Evolutionary conservation across 306 rosid species (phyloP), one percentile per base, ranked within the genome.

Genomic region (Dalbergia cochinchinensis): DNA sequence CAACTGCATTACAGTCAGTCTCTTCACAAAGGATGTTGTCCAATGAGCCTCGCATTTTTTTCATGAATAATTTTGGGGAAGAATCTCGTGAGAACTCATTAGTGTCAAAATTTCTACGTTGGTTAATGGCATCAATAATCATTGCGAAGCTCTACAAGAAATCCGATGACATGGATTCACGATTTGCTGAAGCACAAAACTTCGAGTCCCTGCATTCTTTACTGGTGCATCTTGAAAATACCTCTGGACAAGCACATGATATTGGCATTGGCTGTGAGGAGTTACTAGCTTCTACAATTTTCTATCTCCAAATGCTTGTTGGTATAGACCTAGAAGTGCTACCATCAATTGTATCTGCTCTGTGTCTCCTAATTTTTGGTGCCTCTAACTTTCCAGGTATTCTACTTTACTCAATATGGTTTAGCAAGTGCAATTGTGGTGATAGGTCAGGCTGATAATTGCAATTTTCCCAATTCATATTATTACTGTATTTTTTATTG

Each of bases 51-150:
- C 84, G 14, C 45, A 73, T 65, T 18, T 11, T 70, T 83, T 73
- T 77, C 50, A 14, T 64, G 37, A 78, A 48, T 65, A 66, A 83
- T 72, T 77, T 58, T 18, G 69, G 74, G 68, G 91, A 86, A 44
- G 79, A 81, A 61, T 82, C 80, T 51, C 61, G 7, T 1, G 85
- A 88, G 45, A 84, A 86, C 78, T 85, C 88, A 2, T 62, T 91
- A 83, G 76, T 82, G 67, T 88, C 87, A 15, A 88, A 86, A 74
- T 73, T 92, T 74, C 76, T 92, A 53, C 93, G 88, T 11, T 95
- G 98, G 99, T 86, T 95, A 61, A 81, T 89, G 73, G 98, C 99
- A 19, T 75, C 91, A 12, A 85, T 88, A 72, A 90, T 93, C 82
- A 80, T 86, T 48, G 97, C 94, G 79, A 90, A 82, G 83, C 86